phyloP scores from a whole-genome alignment of 768 basidiomycete genomes.

The Suillus spraguei region DNA sequence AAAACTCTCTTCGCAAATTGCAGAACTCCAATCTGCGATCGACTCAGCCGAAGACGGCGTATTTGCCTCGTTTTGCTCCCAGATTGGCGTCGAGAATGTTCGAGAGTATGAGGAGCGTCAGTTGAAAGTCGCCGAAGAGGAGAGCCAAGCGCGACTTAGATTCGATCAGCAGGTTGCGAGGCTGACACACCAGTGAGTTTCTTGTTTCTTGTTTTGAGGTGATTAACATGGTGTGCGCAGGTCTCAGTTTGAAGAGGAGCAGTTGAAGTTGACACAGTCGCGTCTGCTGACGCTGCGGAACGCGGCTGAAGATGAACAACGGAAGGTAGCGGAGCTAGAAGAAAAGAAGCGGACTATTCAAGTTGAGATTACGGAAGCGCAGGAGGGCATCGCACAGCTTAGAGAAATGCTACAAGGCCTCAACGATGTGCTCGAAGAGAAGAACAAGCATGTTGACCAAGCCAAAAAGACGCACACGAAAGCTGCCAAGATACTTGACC shows the following conservation, averaged over 20 bases:
- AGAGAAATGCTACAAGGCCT: conserved; percentile 63
- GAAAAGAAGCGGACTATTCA: conserved; percentile 56
- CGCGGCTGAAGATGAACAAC: conserved; percentile 53
- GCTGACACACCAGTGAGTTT: conserved; percentile 78
- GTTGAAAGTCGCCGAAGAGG: conserved; percentile 84
- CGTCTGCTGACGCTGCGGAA: conserved; percentile 59
- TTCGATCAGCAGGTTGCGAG: conserved; percentile 88
- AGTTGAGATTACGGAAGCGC: conserved; percentile 60
- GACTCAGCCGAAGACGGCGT: conserved; percentile 80
- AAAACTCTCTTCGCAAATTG: conserved; percentile 55
- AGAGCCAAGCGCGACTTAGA: conserved; percentile 79
- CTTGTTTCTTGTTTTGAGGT: background rate
- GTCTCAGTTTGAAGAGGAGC: conserved; percentile 79
- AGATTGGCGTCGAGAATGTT: conserved; percentile 79
- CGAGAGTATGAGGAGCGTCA: conserved; percentile 94
- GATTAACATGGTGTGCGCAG: conserved; percentile 39
- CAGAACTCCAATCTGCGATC: conserved; percentile 55
- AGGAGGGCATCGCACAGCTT: conserved; percentile 55
- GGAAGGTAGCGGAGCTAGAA: conserved; percentile 54
- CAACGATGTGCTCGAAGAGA: conserved; percentile 70
- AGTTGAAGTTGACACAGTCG: conserved; percentile 63
- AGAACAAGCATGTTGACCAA: conserved; percentile 72
- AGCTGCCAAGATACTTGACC: conserved; percentile 78
- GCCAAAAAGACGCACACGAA: conserved; percentile 71
- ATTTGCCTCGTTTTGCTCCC: conserved; percentile 76